A percentile compares a stretch with the other conserved stretches of the same genome.
Conservation (phyloP, 2,329 filamentous ascomycete genomes). For the Pezicula carpinea region DNA sequence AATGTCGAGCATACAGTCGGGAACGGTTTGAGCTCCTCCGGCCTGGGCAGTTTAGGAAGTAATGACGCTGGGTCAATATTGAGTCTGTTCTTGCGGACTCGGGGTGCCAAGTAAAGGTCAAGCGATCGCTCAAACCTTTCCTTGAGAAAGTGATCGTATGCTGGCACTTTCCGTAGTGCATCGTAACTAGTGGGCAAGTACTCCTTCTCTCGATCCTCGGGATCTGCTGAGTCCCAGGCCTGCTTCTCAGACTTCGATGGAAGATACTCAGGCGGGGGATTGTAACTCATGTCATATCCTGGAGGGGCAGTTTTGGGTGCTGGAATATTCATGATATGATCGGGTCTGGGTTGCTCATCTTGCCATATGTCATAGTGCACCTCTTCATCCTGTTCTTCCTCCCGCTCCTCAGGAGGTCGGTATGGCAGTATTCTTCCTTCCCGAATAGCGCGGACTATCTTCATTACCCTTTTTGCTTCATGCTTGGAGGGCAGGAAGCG, state of each 20-base stretch:
- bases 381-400: constrained; percentile 68
- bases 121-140: constrained; percentile 94
- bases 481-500: constrained; percentile 96
- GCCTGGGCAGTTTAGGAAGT: constrained; percentile 86
- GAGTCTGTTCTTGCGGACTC: constrained; percentile 86
- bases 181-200: constrained; percentile 81
- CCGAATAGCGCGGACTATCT: constrained; percentile 91
- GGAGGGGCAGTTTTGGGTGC: constrained; percentile 91
- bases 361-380: constrained; percentile 85
- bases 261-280: constrained; percentile 90
- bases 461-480: constrained; percentile 93
- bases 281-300: constrained; percentile 93
- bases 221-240: constrained; percentile 79
- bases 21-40: constrained; percentile 91
- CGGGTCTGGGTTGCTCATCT: constrained; percentile 76
- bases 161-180: constrained; percentile 85
- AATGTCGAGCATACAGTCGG: constrained; percentile 84
- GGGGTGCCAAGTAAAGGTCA: constrained; percentile 90
- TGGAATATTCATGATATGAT: constrained; percentile 90
- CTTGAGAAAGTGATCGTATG: constrained; percentile 84
- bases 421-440: constrained; percentile 93
- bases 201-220: constrained; percentile 85
- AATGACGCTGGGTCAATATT: constrained; percentile 95
- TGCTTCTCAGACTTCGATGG: constrained; percentile 80
- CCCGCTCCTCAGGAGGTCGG: constrained; percentile 66